Conservation (phyloP, 305 asterid species). For the Rubia peregrina region DNA sequence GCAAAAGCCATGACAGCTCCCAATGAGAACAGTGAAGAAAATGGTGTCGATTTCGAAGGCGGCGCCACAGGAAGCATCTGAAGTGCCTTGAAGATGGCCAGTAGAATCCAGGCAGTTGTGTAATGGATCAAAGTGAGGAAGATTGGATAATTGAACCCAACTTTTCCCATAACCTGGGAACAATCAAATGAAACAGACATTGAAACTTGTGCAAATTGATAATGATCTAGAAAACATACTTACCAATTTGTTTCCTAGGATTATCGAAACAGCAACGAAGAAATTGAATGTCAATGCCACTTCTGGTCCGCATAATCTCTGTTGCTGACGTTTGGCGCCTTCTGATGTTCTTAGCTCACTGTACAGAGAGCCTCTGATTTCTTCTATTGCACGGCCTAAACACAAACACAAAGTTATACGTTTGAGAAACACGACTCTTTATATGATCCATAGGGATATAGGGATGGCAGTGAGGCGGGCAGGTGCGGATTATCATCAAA, state of each 20-base stretch:
- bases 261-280: conserved; percentile 75
- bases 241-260: conserved; percentile 77
- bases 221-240: conserved; percentile 5
- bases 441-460: too few species aligned
- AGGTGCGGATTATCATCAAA: too few species aligned
- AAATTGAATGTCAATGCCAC: conserved; percentile 81
- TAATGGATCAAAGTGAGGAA: conserved; percentile 79
- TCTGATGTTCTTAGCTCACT: conserved; percentile 75
- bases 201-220: background rate
- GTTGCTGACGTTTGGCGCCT: conserved; percentile 83
- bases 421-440: background rate
- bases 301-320: conserved; percentile 59
- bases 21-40: conserved; percentile 66
- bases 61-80: conserved; percentile 68
- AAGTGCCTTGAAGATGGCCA: conserved; percentile 57
- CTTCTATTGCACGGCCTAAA: conserved; percentile 77
- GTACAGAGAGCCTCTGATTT: conserved; percentile 60
- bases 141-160: conserved; percentile 87
- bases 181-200: background rate
- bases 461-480: too few species aligned
- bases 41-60: conserved; percentile 67
- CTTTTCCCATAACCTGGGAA: conserved; percentile 79
- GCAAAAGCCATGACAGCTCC: conserved; percentile 87
- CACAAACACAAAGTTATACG: background rate
- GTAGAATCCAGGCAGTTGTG: conserved; percentile 59